Evolutionary conservation across 2,329 filamentous ascomycete genomes (phyloP).

Genomic region (Alternaria metachromatica): DNA sequence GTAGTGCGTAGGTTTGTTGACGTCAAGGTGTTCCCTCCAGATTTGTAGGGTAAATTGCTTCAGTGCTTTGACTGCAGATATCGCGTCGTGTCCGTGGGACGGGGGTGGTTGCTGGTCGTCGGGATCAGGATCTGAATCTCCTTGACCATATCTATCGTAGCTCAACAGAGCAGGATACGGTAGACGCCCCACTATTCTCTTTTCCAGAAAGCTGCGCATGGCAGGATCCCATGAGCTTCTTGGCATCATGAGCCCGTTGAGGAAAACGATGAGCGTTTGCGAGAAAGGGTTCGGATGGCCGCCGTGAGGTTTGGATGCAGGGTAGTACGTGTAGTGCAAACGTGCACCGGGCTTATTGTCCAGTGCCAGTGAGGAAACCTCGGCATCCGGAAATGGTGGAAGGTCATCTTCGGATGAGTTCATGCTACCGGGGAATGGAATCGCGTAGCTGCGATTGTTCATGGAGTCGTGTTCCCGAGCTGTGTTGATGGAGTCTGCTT

Average conservation of each 20-base stretch:
- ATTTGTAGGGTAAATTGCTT: constrained; percentile 54
- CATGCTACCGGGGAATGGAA: constrained; percentile 22
- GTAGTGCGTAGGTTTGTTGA: constrained; percentile 42
- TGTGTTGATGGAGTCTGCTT: constrained; percentile 8
- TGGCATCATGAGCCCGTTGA: constrained; percentile 54
- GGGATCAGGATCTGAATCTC: constrained; percentile 58
- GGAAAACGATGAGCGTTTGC: constrained; percentile 51
- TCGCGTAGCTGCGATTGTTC: constrained; percentile 14
- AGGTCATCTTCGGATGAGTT: constrained; percentile 38
- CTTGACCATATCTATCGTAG: constrained; percentile 67
- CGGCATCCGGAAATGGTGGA: constrained; percentile 38
- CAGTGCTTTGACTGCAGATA: constrained; percentile 54
- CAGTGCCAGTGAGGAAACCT: constrained; percentile 35
- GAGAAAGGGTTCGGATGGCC: constrained; percentile 41
- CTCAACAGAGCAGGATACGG: constrained; percentile 56
- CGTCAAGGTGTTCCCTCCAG: constrained; percentile 41
- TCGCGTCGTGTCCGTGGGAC: constrained; percentile 57
- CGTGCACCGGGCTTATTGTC: constrained; percentile 39
- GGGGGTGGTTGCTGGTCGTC: constrained; percentile 39
- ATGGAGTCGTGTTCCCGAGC: constrained; percentile 7
- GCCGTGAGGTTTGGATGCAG: constrained; percentile 32
- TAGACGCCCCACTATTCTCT: constrained; percentile 27
- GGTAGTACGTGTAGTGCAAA: constrained; percentile 45
- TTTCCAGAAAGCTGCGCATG: constrained; percentile 41
- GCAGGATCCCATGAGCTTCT: constrained; percentile 49